These are phyloP conservation scores for Aspergillus sojae DNA, from an alignment of 2,329 filamentous ascomycete genomes.

Conservation along the genomic window DNA sequence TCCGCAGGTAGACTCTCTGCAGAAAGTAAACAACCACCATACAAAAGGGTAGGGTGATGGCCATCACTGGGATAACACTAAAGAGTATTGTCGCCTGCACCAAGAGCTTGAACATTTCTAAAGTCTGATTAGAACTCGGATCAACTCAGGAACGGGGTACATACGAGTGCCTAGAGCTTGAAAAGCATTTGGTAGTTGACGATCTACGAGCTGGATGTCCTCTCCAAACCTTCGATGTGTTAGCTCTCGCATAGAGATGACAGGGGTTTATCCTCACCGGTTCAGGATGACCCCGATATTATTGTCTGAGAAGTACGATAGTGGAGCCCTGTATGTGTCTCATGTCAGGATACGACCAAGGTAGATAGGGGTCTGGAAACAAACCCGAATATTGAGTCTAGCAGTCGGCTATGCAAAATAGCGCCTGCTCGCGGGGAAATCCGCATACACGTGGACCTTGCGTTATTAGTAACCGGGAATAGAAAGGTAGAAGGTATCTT, in stretches of 20 bases:
- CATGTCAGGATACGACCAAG: too few relatives aligned
- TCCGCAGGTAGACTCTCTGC: conserved; percentile 13
- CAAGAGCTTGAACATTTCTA: background rate
- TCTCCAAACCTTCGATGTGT: background rate
- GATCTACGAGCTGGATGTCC: background rate
- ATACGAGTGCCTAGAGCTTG: background rate
- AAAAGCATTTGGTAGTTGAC: background rate
- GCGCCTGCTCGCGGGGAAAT: background rate
- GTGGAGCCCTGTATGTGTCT: background rate
- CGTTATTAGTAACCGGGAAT: background rate
- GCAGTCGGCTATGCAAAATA: background rate
- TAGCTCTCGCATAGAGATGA: background rate
- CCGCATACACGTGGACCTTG: background rate
- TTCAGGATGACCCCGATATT: background rate
- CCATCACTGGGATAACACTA: background rate
- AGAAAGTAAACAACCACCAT: background rate
- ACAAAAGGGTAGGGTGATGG: background rate
- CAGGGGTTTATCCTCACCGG: background rate
- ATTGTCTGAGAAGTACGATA: background rate
- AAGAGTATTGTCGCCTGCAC: background rate
- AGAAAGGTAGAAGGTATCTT: too few relatives aligned
- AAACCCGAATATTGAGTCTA: background rate
- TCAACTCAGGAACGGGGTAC: background rate
- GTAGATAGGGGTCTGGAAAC: background rate
- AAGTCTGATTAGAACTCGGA: too few relatives aligned